These are phyloP conservation scores for Cladosporium cucumerinum DNA, from an alignment of 2,329 filamentous ascomycete species.

Conservation along the genomic window DNA sequence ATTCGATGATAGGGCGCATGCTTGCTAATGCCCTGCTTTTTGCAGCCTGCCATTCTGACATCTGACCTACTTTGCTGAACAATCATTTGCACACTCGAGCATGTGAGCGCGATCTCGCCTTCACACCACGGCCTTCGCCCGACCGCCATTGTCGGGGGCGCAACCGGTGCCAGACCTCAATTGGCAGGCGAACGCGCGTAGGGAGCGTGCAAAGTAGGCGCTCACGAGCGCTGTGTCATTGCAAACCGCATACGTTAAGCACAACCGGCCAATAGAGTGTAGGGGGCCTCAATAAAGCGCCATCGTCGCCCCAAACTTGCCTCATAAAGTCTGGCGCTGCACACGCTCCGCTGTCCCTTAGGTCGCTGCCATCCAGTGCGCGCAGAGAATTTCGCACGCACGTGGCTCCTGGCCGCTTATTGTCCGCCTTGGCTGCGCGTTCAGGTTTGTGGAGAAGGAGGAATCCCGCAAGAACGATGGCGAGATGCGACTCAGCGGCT, in stretches of 20 bases:
- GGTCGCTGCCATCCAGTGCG: neutral
- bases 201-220: conserved; percentile 2
- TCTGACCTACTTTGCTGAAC: conserved; percentile 6
- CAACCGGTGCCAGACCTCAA: conserved; percentile 8
- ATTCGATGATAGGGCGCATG: conserved; percentile 1
- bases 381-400: conserved; percentile 11
- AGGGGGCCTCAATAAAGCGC: conserved; percentile 14
- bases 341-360: neutral
- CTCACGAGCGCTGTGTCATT: conserved; percentile 16
- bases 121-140: neutral
- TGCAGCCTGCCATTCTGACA: conserved; percentile 6
- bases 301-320: conserved; percentile 2
- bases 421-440: conserved; percentile 1
- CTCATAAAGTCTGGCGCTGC: conserved; percentile 15
- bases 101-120: conserved; percentile 9
- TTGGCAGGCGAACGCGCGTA: conserved; percentile 14
- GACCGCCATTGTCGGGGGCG: neutral
- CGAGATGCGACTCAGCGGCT: conserved; percentile 2
- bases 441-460: conserved; percentile 4
- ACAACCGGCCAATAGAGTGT: conserved; percentile 2
- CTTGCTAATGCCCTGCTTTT: conserved; percentile 14
- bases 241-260: conserved; percentile 11
- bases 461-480: neutral
- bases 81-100: neutral
- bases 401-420: neutral